Evolutionary conservation across 306 rosid species (phyloP).

Genomic region (Comarum palustre): DNA sequence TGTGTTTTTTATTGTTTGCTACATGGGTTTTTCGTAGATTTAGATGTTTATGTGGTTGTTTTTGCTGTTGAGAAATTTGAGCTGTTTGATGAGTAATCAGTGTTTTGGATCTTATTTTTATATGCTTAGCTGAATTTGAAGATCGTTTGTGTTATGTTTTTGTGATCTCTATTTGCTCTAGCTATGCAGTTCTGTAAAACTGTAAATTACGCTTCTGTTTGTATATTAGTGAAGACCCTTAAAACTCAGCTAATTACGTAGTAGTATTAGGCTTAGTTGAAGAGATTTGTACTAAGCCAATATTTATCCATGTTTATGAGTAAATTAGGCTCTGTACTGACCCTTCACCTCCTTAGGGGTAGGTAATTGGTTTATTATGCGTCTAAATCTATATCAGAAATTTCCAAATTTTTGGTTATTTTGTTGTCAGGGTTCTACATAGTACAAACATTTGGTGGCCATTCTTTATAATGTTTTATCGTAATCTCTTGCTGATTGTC

Average conservation of each 20-base stretch:
- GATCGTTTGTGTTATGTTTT: background rate
- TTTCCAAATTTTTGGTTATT: background rate
- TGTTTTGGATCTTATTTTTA: slow-evolving; percentile 24
- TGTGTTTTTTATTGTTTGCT: slow-evolving; percentile 30
- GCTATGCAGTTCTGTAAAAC: background rate
- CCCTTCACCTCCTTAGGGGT: background rate
- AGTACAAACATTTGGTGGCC: background rate
- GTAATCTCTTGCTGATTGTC: background rate
- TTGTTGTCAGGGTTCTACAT: background rate
- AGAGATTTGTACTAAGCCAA: background rate
- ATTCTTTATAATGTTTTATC: background rate
- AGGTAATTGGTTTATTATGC: background rate
- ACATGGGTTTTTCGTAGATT: slow-evolving; percentile 21
- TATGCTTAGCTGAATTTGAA: background rate
- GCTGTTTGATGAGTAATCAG: background rate
- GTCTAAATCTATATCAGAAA: background rate
- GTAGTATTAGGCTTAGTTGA: background rate
- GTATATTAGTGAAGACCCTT: background rate
- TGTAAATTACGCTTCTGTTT: background rate
- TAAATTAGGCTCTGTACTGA: background rate
- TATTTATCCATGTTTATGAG: background rate
- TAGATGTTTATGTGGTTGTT: slow-evolving; percentile 10
- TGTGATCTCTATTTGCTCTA: background rate
- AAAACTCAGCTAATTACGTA: background rate
- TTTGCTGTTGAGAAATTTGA: slow-evolving; percentile 9